Evolutionary conservation across 225 moss, liverwort and hornwort genomes (phyloP).

Genomic region (Straminergon stramineum): DNA sequence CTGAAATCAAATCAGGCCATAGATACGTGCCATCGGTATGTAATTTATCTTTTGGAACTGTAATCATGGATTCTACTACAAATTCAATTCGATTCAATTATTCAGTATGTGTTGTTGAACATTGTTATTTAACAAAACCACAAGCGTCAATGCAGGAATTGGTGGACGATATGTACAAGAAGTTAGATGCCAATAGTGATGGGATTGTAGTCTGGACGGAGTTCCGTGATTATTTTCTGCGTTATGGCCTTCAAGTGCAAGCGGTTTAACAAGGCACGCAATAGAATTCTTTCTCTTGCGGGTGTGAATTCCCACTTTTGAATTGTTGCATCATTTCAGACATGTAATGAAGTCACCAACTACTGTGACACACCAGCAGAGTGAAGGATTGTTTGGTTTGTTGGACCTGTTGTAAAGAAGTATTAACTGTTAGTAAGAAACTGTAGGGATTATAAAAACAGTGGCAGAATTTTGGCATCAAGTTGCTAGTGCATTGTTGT

Average conservation of each 20-base stretch:
- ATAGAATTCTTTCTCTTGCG: neutral
- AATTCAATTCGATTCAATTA: neutral
- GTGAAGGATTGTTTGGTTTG: neutral
- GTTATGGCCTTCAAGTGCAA: slow-evolving; percentile 56
- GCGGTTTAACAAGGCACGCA: slow-evolving; percentile 1
- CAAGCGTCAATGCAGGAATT: slow-evolving; percentile 37
- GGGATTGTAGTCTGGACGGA: slow-evolving; percentile 69
- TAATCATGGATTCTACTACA: neutral
- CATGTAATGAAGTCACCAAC: neutral
- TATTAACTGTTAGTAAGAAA: neutral
- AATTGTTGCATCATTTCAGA: neutral
- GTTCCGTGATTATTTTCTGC: slow-evolving; percentile 56
- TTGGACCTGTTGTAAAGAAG: neutral
- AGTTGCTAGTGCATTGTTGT: neutral
- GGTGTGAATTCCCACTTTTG: neutral
- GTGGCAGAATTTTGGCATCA: neutral
- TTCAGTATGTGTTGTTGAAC: neutral
- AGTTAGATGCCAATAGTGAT: slow-evolving; percentile 66
- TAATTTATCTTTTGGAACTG: neutral
- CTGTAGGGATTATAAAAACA: neutral
- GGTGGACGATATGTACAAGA: slow-evolving; percentile 67
- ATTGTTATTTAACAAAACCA: neutral
- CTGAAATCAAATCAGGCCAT: slow-evolving; percentile 69
- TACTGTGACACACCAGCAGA: neutral
- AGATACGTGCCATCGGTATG: slow-evolving; percentile 59